Base-by-base conservation (phyloP, 805 yeast species). In the Candida qinlingensis region DNA sequence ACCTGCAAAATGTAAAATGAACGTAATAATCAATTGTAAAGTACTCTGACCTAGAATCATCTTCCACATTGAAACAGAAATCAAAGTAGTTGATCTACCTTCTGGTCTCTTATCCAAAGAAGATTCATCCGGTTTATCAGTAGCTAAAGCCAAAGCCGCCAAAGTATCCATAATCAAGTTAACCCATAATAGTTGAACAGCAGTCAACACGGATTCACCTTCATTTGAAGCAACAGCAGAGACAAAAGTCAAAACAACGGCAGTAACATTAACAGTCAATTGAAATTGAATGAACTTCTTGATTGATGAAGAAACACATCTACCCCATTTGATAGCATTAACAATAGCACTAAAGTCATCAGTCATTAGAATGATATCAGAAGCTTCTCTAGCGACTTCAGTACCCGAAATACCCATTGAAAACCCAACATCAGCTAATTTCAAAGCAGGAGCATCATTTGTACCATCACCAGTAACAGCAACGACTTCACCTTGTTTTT, bases 401-500 rank as follows among this genome's bases (percentile, higher is more conserved):
- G 99, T 94, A 55, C 99, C 99, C 7, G 96, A 78, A 52, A 91
- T 88, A 56, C 99, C 99, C 99, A 94, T 94, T 3, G 98, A 87
- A 63, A 94, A 92, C 2, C 99, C 99, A 50, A 94, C 96, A 69
- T 94, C 98, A 0, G 99, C 99, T 50, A 91, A 74, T 62, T 92
- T 89, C 62, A 94, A 76, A 4, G 99, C 98, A 12, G 97, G 97
- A 0, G 98, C 99, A 75, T 94, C 99, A 66, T 94, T 94, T 7
- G 98, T 92, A 68, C 99, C 99, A 66, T 94, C 99, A 63, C 99
- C 99, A 37, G 99, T 94, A 35, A 92, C 98, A 1, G 99, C 99
- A 44, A 94, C 99, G 35, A 92, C 96, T 62, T 94, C 97, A 27
- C 95, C 96, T 62, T 81, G 74, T 36, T 75, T 72, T 60, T 85